phyloP scores from a whole-genome alignment of 2,329 filamentous ascomycete species.

The Bertia moriformis region DNA sequence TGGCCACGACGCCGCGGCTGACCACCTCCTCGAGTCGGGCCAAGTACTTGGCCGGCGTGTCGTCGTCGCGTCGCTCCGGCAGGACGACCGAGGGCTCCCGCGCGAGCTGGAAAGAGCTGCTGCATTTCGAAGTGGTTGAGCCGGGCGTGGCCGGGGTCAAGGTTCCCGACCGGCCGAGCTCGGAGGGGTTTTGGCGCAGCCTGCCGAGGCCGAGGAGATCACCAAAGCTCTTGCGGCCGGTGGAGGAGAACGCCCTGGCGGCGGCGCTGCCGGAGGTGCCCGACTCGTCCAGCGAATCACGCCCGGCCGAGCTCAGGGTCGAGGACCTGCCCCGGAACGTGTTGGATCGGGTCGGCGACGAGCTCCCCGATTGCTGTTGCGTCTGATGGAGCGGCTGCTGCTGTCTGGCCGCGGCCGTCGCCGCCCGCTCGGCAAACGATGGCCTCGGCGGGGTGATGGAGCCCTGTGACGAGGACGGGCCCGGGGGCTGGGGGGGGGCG shows the following conservation, averaged over 20 bases:
- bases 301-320: conserved; percentile 71
- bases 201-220: conserved; percentile 70
- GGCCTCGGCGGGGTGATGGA: conserved; percentile 6
- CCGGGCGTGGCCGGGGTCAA: conserved; percentile 55
- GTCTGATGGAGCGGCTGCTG: background rate
- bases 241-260: conserved; percentile 66
- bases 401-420: background rate
- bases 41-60: conserved; percentile 81
- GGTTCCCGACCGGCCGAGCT: conserved; percentile 55
- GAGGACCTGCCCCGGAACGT: conserved; percentile 67
- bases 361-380: conserved; percentile 25
- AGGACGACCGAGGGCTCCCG: conserved; percentile 54
- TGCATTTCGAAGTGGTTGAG: conserved; percentile 70
- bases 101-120: conserved; percentile 67
- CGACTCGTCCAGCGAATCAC: conserved; percentile 57
- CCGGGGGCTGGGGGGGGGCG: conserved; percentile 21
- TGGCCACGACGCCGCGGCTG: conserved; percentile 69
- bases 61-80: conserved; percentile 70
- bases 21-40: conserved; percentile 68
- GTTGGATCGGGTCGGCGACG: conserved; percentile 47
- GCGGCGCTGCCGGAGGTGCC: conserved; percentile 46
- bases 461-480: conserved; percentile 15
- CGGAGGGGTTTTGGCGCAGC: conserved; percentile 70
- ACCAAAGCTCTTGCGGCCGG: conserved; percentile 84
- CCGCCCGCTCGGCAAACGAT: background rate